Evolutionary conservation across 208 protist genomes (phyloP).

Genomic region (Naegleria fowleri): DNA sequence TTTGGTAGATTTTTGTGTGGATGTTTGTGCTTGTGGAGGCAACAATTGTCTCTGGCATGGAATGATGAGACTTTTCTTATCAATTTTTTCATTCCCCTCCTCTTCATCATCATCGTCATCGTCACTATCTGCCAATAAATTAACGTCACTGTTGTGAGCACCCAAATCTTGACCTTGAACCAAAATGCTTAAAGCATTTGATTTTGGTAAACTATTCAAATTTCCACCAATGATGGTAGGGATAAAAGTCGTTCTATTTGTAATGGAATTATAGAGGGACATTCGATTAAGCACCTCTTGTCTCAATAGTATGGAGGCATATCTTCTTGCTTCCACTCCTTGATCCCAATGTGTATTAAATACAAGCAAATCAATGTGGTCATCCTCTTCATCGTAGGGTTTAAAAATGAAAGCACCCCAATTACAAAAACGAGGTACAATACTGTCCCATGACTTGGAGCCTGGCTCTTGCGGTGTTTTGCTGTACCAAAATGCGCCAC

Average conservation of each 20-base stretch:
- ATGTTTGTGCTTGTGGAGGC: background rate
- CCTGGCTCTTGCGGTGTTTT: background rate
- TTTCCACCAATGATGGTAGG: background rate
- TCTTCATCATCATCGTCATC: background rate
- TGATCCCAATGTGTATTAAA: conserved; percentile 24
- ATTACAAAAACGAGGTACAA: background rate
- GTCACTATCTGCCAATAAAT: background rate
- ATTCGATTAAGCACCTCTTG: background rate
- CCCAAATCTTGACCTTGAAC: background rate
- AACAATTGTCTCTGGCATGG: background rate
- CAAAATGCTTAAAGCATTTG: background rate
- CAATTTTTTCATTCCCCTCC: background rate
- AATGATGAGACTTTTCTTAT: background rate
- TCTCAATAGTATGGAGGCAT: background rate
- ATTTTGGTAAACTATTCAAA: background rate
- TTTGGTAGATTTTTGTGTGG: too few species aligned
- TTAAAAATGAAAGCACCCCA: background rate
- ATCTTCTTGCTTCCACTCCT: conserved; percentile 1
- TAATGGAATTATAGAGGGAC: too few species aligned
- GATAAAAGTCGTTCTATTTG: too few species aligned
- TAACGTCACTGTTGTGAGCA: background rate
- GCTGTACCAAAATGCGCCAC: background rate
- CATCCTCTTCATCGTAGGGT: background rate
- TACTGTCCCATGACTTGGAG: background rate
- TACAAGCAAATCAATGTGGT: background rate